A percentile compares a stretch with the other conserved stretches of the same genome.
These are phyloP conservation scores for Suillus subalutaceus DNA, from an alignment of 768 basidiomycete genomes.

Conservation along the genomic window DNA sequence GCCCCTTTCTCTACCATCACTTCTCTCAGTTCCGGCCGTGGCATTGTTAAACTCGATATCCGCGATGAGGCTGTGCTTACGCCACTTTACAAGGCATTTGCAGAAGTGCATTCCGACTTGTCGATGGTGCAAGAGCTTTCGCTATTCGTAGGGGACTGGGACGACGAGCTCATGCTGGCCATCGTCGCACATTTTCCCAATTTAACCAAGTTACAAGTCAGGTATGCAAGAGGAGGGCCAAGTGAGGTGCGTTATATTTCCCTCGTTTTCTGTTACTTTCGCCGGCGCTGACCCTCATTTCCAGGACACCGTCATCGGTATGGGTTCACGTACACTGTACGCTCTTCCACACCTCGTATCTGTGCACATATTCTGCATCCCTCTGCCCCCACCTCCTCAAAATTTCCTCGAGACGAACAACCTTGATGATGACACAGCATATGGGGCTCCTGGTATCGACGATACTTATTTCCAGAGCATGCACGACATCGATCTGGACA, in stretches of 20 bases:
- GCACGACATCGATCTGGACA: constrained; percentile 21
- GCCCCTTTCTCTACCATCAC: constrained; percentile 32
- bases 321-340: constrained; percentile 47
- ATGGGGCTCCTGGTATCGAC: constrained; percentile 8
- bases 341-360: constrained; percentile 39
- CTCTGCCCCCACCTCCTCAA: background rate
- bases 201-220: constrained; percentile 43
- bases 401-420: constrained; percentile 8
- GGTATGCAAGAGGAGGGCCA: constrained; percentile 40
- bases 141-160: constrained; percentile 45
- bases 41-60: constrained; percentile 24
- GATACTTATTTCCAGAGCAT: constrained; percentile 5
- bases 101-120: background rate
- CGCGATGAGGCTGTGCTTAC: constrained; percentile 24
- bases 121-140: constrained; percentile 32
- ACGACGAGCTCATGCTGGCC: constrained; percentile 48
- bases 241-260: constrained; percentile 39
- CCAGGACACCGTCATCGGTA: constrained; percentile 42
- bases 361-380: constrained; percentile 37
- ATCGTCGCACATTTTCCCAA: constrained; percentile 39
- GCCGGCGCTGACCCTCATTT: background rate
- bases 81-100: constrained; percentile 28
- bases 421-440: constrained; percentile 3
- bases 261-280: background rate
- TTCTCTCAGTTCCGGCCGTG: constrained; percentile 23